Evolutionary conservation across 129 eudicot genomes (phyloP).

Genomic region (Artemisia annua): DNA sequence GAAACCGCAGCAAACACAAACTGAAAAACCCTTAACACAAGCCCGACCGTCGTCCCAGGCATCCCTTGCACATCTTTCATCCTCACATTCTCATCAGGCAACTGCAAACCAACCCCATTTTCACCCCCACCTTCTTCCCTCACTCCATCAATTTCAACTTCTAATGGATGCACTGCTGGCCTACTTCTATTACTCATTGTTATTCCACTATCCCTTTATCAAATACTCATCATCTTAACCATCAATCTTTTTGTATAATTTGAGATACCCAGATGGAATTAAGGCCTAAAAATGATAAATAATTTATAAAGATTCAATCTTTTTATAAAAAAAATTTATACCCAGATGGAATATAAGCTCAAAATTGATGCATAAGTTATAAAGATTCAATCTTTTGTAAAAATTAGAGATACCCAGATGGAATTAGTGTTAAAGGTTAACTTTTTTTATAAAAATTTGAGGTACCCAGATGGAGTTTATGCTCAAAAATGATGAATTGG

Average conservation of each 20-base stretch:
- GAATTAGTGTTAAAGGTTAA: not conserved
- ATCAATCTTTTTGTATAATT: conserved; percentile 6
- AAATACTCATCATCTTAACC: conserved; percentile 12
- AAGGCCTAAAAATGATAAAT: not conserved
- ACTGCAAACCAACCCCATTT: not conserved
- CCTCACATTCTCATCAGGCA: conserved; percentile 38
- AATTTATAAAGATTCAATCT: not conserved
- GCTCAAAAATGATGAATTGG: not conserved
- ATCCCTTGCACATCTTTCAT: conserved; percentile 84
- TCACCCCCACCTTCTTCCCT: conserved; percentile 26
- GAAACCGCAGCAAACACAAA: conserved; percentile 64
- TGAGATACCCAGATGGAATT: not conserved
- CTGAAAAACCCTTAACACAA: conserved; percentile 50
- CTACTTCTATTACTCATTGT: conserved; percentile 45
- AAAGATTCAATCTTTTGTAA: not conserved
- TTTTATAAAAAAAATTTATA: not conserved
- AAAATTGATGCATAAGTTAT: not conserved
- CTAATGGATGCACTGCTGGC: conserved; percentile 49
- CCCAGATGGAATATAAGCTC: not conserved
- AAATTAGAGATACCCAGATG: not conserved
- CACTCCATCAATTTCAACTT: conserved; percentile 28
- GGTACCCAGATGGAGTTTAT: not conserved
- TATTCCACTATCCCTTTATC: not conserved
- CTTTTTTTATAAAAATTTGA: not conserved
- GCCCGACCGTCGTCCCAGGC: conserved; percentile 65